Evolutionary conservation across 192 early-diverging fungal genomes (phyloP).

Genomic region (Podila verticillata): DNA sequence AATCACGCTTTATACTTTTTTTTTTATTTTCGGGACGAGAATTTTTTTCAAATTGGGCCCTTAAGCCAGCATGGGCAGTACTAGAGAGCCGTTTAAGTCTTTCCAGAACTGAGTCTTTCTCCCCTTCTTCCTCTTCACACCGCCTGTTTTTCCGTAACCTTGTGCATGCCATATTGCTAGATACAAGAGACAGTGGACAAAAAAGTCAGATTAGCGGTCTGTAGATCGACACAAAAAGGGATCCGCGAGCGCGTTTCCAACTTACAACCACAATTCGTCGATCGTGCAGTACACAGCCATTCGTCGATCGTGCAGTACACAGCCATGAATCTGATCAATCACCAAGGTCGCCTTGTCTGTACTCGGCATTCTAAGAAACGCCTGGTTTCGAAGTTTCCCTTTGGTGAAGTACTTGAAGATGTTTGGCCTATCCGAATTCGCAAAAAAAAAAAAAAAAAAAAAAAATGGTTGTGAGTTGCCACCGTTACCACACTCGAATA

Average conservation of each 20-base stretch:
- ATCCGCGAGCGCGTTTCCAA: neutral
- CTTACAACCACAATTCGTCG: neutral
- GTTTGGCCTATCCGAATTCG: neutral
- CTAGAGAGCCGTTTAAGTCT: too few species aligned
- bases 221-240: too few species aligned
- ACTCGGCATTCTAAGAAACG: neutral
- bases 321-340: neutral
- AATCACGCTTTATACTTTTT: too few species aligned
- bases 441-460: neutral
- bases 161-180: too few species aligned
- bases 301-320: neutral
- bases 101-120: too few species aligned
- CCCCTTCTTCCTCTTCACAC: too few species aligned
- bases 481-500: neutral
- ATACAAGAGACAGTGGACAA: too few species aligned
- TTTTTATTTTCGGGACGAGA: too few species aligned
- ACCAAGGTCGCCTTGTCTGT: neutral
- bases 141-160: too few species aligned
- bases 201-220: too few species aligned
- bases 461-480: neutral
- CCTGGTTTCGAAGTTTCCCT: slow-evolving; percentile 1
- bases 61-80: too few species aligned
- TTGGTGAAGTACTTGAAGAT: neutral
- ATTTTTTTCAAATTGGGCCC: too few species aligned
- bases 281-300: neutral